Base-by-base conservation (phyloP, 257 asterid species). In the Verbena officinalis region DNA sequence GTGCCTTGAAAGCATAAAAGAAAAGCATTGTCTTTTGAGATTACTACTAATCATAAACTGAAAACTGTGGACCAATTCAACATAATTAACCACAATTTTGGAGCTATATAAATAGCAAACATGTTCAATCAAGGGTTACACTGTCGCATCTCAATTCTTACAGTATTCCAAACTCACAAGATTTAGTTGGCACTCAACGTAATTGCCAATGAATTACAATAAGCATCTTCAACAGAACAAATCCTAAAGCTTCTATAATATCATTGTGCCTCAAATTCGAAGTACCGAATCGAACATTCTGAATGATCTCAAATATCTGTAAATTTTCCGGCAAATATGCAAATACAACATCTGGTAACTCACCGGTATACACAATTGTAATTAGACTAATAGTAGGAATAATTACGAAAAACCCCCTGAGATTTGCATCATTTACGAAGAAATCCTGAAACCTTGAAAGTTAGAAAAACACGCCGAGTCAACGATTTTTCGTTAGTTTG, bases 111-210 rank as follows among this genome's bases (percentile, higher is more conserved):
- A n/a, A n/a, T 22, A 34, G 3, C 48, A 27, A 11, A 31, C 23
- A 50, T 53, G 59, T 52, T 11, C 21, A 48, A 53, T 51, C 15
- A 38, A 30, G n/a, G 53, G 49, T 21, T 36, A 36, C 60, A 64
- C 50, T 15, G 55, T 33, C 57, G 23, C 49, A 51, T 57, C 72
- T 30, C 43, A n/a, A n/a, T n/a, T n/a, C n/a, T n/a, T n/a, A 20
- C 39, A 71, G 20, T 23, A 63, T 24, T 55, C 55, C 13, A 63
- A n/a, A 59, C 48, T 24, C 31, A 49, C 62, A 62, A 54, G 31
- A 49, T 49, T n/a, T 13, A 44, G 56, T 40, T 17, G 56, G 30
- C 60, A 50, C 49, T 59, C 48, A 43, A 17, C 17, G 20, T 45
- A 59, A 63, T 24, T 39, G 50, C 31, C 44, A 59, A 59, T 49